Percentiles rank a stretch among this genome's conserved stretches.
Conservation (phyloP, 2,329 filamentous ascomycete genomes). For the Fusarium aywerte region DNA sequence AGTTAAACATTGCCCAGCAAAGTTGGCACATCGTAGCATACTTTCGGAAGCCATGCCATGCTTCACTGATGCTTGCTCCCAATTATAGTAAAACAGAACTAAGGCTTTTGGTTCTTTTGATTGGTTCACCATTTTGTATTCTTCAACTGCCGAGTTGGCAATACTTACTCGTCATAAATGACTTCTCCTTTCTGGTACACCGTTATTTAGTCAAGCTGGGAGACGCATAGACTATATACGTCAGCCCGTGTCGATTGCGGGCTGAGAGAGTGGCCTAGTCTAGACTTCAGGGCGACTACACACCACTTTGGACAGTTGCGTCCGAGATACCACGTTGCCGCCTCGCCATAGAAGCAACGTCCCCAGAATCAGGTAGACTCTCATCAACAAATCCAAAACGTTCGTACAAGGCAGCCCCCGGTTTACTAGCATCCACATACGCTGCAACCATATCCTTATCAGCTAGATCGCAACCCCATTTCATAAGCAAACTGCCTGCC, state of each 20-base stretch:
- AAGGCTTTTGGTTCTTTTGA: not conserved
- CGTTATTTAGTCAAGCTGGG: not conserved
- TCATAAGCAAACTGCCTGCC: conserved; percentile 40
- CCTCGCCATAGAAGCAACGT: conserved; percentile 32
- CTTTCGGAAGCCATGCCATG: not conserved
- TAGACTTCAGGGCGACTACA: not conserved
- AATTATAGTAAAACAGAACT: not conserved
- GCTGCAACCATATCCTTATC: conserved; percentile 34
- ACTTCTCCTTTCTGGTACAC: not conserved
- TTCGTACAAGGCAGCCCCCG: conserved; percentile 23
- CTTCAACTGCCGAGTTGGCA: not conserved
- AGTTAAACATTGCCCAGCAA: not conserved
- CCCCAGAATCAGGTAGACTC: conserved; percentile 20
- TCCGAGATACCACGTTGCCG: not conserved
- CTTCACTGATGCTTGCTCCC: not conserved
- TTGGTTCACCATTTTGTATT: not conserved
- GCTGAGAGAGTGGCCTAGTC: not conserved
- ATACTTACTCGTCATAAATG: not conserved
- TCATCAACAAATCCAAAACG: conserved; percentile 35
- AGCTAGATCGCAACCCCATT: conserved; percentile 42
- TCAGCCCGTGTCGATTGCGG: no score
- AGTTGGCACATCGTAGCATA: not conserved
- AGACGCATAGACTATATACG: not conserved
- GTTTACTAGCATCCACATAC: conserved; percentile 43
- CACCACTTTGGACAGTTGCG: not conserved